Conservation (phyloP, 176 grass and related monocot species). For the Poa annua region DNA sequence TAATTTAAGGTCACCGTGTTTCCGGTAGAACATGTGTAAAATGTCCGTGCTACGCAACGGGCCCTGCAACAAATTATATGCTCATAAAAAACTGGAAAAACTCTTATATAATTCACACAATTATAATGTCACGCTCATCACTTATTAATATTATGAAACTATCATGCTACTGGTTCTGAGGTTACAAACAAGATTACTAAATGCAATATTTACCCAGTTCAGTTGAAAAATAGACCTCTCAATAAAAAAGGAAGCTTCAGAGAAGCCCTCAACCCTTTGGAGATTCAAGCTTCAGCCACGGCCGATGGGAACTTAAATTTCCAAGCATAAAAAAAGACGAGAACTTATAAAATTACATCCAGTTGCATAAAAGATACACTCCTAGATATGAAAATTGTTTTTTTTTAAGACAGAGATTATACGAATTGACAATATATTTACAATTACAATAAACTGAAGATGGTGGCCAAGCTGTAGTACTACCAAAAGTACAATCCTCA, state of each 20-base stretch:
- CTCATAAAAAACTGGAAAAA: too few relatives aligned
- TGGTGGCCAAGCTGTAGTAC: background rate
- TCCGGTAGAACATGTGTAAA: too few relatives aligned
- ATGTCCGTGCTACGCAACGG: too few relatives aligned
- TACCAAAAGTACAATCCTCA: background rate
- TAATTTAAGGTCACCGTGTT: too few relatives aligned
- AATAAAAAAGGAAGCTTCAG: background rate
- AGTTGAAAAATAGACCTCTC: background rate
- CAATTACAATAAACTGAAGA: too few relatives aligned
- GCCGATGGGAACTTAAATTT: background rate
- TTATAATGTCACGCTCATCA: too few relatives aligned
- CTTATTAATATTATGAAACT: background rate
- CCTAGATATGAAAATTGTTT: background rate
- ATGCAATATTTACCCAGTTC: background rate
- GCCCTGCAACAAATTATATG: too few relatives aligned
- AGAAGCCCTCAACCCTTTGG: background rate
- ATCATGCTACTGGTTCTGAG: background rate
- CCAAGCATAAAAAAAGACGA: background rate
- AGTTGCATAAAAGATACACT: background rate
- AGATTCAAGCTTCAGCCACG: background rate
- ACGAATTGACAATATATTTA: too few relatives aligned
- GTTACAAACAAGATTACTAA: background rate
- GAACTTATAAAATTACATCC: too few relatives aligned
- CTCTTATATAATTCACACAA: too few relatives aligned
- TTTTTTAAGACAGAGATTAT: background rate